These are phyloP conservation scores for Tulasnella sp. DNA, from an alignment of 768 basidiomycete genomes.

Conservation along the genomic window DNA sequence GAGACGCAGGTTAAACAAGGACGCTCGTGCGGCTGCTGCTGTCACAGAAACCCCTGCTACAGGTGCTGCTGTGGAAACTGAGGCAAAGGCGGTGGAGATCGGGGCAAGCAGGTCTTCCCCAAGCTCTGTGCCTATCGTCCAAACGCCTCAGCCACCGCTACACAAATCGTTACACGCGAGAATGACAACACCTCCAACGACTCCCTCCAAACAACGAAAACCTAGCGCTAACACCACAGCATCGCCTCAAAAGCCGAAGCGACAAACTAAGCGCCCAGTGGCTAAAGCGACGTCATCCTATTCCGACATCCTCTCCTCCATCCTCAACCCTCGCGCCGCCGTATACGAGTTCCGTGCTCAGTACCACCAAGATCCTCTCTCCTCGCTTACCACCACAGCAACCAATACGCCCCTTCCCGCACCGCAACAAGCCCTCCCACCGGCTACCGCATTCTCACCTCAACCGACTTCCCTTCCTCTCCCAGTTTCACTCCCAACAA, in stretches of 20 bases:
- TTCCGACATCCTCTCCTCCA: slow-evolving; percentile 7
- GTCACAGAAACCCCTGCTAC: background rate
- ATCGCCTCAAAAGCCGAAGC: background rate
- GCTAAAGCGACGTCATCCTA: background rate
- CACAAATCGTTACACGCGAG: no score
- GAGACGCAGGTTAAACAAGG: no score
- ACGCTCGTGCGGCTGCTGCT: background rate
- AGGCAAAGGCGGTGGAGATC: no score
- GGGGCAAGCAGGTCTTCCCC: no score
- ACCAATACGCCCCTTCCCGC: background rate
- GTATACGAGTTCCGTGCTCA: slow-evolving; percentile 15
- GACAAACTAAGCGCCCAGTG: no score
- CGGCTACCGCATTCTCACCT: background rate
- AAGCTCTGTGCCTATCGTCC: background rate
- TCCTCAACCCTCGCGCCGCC: slow-evolving; percentile 15
- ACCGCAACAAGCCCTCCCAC: slow-evolving; percentile 3
- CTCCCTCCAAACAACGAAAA: background rate
- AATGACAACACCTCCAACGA: no score
- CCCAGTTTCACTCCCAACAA: slow-evolving; percentile 3
- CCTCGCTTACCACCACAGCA: slow-evolving; percentile 3
- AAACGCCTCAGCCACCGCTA: background rate
- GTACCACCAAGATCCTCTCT: background rate
- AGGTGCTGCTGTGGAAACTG: no score
- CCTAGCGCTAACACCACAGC: no score
- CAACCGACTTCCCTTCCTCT: background rate